Evolutionary conservation across 1,284 basidiomycete genomes (phyloP).

Genomic region (Farysia itapuensis): DNA sequence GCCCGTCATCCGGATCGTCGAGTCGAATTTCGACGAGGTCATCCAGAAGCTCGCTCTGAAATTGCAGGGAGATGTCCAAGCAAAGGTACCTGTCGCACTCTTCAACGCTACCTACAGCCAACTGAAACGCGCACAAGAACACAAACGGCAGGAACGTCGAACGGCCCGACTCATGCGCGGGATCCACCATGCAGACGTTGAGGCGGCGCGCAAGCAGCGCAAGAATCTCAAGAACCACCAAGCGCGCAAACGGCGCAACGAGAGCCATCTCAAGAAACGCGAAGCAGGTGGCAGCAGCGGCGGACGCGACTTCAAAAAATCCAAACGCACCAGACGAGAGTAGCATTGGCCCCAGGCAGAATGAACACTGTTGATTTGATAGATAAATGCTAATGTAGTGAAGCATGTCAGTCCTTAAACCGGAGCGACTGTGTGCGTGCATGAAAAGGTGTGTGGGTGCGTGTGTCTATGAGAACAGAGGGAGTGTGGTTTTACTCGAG

Average conservation of each 20-base stretch:
- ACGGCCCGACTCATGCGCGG: conserved; percentile 66
- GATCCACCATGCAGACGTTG: conserved; percentile 46
- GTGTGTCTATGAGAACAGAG: too few relatives aligned
- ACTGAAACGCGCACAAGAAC: conserved; percentile 73
- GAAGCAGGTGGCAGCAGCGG: conserved; percentile 24
- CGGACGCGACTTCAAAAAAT: too few relatives aligned
- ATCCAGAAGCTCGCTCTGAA: conserved; percentile 80
- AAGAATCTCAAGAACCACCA: conserved; percentile 20
- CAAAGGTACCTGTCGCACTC: conserved; percentile 77
- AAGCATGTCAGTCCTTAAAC: too few relatives aligned
- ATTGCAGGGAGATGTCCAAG: conserved; percentile 82
- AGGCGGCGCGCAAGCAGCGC: conserved; percentile 18
- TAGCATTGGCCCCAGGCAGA: too few relatives aligned
- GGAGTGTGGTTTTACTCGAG: conserved; percentile 61
- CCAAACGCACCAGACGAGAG: conserved; percentile 13
- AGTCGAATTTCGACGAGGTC: conserved; percentile 74
- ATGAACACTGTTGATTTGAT: too few relatives aligned
- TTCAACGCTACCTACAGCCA: conserved; percentile 79
- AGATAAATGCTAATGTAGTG: too few relatives aligned
- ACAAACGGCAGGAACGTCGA: conserved; percentile 74
- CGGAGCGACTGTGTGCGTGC: too few relatives aligned
- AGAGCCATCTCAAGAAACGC: conserved; percentile 17
- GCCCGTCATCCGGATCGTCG: conserved; percentile 81
- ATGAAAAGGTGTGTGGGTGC: too few relatives aligned
- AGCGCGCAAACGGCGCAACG: conserved; percentile 23